Conservation (phyloP, 371 early-diverging fungal genomes). For the Saksenaea vasiformis region DNA sequence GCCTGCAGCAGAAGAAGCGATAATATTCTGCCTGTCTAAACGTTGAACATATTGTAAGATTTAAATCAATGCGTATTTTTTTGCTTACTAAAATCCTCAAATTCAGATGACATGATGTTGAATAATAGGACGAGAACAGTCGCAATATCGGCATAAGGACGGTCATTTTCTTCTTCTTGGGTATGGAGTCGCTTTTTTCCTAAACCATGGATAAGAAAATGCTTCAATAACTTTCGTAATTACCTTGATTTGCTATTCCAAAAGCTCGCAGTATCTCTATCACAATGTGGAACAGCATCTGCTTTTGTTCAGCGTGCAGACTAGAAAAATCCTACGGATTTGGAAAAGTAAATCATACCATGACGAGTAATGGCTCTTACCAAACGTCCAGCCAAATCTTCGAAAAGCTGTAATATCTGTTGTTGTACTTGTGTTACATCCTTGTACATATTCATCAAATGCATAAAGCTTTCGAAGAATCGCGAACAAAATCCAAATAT, state of each 20-base stretch:
- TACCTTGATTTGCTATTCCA: conserved; percentile 56
- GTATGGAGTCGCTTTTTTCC: conserved; percentile 55
- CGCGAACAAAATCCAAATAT: conserved; percentile 60
- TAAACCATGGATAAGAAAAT: background rate
- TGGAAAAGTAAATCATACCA: background rate
- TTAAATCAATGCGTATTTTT: conserved; percentile 7
- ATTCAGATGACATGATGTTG: conserved; percentile 61
- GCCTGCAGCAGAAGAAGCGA: conserved; percentile 16
- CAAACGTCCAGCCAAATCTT: conserved; percentile 52
- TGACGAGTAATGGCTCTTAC: conserved; percentile 16
- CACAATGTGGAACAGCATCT: conserved; percentile 48
- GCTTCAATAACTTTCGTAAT: background rate
- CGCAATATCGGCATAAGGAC: conserved; percentile 69
- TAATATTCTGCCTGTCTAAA: background rate
- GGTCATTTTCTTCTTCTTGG: conserved; percentile 65
- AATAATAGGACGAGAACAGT: conserved; percentile 63
- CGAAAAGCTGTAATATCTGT: conserved; percentile 61
- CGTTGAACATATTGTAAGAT: background rate
- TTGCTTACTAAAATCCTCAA: conserved; percentile 53
- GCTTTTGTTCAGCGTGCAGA: conserved; percentile 42
- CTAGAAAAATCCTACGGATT: conserved; percentile 44
- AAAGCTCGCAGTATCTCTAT: conserved; percentile 52
- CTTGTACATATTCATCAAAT: conserved; percentile 68
- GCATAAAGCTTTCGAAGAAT: conserved; percentile 68
- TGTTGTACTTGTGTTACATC: conserved; percentile 65